Base-by-base conservation (phyloP, 306 rosid genomes). In the Cotoneaster glaucophyllus region DNA sequence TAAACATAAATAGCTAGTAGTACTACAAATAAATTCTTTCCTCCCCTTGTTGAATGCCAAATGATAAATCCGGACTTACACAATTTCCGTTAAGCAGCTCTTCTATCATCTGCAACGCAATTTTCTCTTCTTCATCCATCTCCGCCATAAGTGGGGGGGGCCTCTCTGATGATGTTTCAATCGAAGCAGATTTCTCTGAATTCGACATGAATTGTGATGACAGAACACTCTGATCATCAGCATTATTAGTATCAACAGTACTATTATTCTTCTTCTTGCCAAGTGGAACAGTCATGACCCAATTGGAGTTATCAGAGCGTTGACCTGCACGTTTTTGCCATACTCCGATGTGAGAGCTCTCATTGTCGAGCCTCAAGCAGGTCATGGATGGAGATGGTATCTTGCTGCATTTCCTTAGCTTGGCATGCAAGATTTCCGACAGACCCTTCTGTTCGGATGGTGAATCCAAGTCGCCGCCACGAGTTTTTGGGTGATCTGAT, bases 41-140 rank as follows among this genome's bases (percentile, higher is more conserved):
- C 75, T 78, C 82, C 74, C 34, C 82, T 62, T 75, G 82, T 24
- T 74, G 48, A 65, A 65, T 65, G 17, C 28, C 70, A 65, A 65
- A 34, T 37, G 50, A 34, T 8, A 44, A 65, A 32, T 43, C 67
- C 26, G 96, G 82, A 64, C 81, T 87, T 0, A 88, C 85, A 53
- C 84, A 84, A 48, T 86, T 85, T 64, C 87, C 76, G 80, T 84
- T 89, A 31, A 93, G 96, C n/a, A 93, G 91, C 75, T 93, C 98
- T 71, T 93, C 97, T 21, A 93, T 93, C 98, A 93, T 93, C 76
- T 93, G 96, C 78, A 91, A 71, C n/a, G 98, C 93, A 45, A 90
- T 70, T 54, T 86, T 85, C 63, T 93, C 93, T 19, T 91, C 91
- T 50, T 91, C 96, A 48, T 83, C 85, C 59, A 83, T 87, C 24